A percentile compares a stretch with the other conserved stretches of the same genome.
phyloP scores from a whole-genome alignment of 1,139 yeast genomes.

The Saccharomycopsis hybrid region DNA sequence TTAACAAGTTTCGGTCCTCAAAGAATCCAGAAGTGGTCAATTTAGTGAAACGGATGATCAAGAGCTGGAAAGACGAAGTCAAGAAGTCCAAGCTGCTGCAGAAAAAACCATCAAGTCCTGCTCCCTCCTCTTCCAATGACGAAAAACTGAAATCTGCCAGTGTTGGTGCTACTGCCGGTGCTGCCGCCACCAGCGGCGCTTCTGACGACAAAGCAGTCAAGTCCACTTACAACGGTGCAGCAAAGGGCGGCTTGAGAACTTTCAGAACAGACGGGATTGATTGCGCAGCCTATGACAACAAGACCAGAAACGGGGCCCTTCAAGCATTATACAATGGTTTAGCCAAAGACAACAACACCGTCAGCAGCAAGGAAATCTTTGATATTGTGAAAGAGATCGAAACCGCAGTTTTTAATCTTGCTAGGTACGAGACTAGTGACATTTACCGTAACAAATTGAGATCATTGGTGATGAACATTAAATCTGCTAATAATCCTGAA shows the following conservation, averaged over 20 bases:
- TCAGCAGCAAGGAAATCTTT: conserved; percentile 48
- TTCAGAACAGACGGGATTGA: conserved; percentile 77
- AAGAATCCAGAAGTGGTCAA: conserved; percentile 57
- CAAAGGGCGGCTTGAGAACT: too few relatives aligned
- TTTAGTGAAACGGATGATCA: conserved; percentile 75
- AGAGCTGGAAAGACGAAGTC: conserved; percentile 86
- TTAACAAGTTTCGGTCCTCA: conserved; percentile 77
- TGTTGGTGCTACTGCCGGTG: conserved; percentile 19
- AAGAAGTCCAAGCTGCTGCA: conserved; percentile 37
- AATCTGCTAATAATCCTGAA: conserved; percentile 85
- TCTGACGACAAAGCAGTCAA: conserved; percentile 12
- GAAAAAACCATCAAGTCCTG: conserved; percentile 22
- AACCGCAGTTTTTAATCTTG: conserved; percentile 54
- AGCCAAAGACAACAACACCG: conserved; percentile 66
- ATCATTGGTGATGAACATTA: conserved; percentile 74
- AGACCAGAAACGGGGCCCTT: conserved; percentile 79
- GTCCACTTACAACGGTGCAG: conserved; percentile 30
- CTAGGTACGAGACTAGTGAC: conserved; percentile 49
- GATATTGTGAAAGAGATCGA: conserved; percentile 69
- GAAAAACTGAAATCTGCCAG: conserved; percentile 14
- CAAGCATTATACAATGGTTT: conserved; percentile 82
- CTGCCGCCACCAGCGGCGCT: too few relatives aligned
- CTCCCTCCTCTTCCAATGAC: conserved; percentile 11
- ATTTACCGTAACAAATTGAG: conserved; percentile 75
- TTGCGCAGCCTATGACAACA: conserved; percentile 60